These are phyloP conservation scores for Lachnellula subtilissima DNA, from an alignment of 2,329 filamentous ascomycete genomes.

Conservation along the genomic window DNA sequence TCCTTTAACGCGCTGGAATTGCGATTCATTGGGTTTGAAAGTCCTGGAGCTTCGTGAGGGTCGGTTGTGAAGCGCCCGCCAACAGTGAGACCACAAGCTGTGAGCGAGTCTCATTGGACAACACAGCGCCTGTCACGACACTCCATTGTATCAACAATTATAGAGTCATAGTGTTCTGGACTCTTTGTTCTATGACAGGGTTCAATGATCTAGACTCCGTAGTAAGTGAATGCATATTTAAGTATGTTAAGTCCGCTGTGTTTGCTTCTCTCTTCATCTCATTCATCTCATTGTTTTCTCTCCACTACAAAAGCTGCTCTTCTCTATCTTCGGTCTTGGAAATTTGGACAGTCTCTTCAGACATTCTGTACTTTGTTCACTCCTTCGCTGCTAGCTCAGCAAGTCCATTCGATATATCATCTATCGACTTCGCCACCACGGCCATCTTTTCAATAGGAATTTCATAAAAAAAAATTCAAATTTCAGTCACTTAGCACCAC, in stretches of 20 bases:
- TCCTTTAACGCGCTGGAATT: conserved; percentile 20
- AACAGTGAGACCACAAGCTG: conserved; percentile 9
- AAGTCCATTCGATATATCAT: conserved; percentile 12
- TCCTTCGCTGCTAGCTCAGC: conserved; percentile 28
- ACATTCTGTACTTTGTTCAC: conserved; percentile 13
- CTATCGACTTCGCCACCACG: conserved; percentile 11
- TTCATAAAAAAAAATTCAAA: background rate
- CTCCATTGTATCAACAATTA: conserved; percentile 30
- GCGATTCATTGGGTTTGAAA: conserved; percentile 15
- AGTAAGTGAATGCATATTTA: conserved; percentile 26
- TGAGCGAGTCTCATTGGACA: conserved; percentile 26
- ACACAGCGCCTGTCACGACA: conserved; percentile 29
- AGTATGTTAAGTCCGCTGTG: conserved; percentile 20
- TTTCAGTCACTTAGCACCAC: background rate
- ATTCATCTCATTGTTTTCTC: conserved; percentile 22
- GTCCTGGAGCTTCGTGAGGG: conserved; percentile 7
- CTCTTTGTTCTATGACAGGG: conserved; percentile 12
- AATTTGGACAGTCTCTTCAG: conserved; percentile 29
- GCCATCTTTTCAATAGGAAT: background rate
- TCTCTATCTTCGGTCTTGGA: conserved; percentile 12
- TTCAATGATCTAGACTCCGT: conserved; percentile 13
- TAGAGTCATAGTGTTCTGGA: conserved; percentile 22
- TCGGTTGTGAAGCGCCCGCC: conserved; percentile 26
- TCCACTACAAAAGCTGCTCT: conserved; percentile 21
- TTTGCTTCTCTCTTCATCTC: conserved; percentile 21